phyloP scores from a whole-genome alignment of 805 yeast genomes.

The Candida methanosorbosa region DNA sequence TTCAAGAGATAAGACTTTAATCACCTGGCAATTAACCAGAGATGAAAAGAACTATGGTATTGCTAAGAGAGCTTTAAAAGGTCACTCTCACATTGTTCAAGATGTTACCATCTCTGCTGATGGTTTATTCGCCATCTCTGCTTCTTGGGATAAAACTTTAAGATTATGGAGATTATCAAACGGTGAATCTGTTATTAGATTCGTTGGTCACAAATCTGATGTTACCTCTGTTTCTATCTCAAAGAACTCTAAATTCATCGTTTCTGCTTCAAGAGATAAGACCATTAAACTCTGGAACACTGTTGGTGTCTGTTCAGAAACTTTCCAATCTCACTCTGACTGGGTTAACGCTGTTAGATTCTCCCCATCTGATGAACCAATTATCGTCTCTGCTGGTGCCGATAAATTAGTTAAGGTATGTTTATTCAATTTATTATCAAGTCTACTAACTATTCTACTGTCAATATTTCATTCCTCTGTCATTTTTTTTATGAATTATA shows the following conservation, averaged over 20 bases:
- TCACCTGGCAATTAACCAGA: conserved; percentile 95
- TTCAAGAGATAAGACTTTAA: conserved; percentile 97
- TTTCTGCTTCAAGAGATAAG: conserved; percentile 98
- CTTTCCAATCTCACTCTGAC: conserved; percentile 94
- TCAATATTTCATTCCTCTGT: background rate
- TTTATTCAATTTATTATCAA: conserved; percentile 21
- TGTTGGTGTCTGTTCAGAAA: conserved; percentile 92
- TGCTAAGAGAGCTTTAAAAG: conserved; percentile 93
- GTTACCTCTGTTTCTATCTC: conserved; percentile 96
- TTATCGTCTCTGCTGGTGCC: conserved; percentile 94
- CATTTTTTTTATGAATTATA: background rate
- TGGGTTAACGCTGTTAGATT: conserved; percentile 98
- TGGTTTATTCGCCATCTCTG: conserved; percentile 96
- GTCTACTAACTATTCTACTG: background rate
- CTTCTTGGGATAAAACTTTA: conserved; percentile 99
- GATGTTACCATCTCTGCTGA: conserved; percentile 97
- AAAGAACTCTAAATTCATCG: conserved; percentile 94
- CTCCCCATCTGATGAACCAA: conserved; percentile 56
- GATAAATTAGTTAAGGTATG: conserved; percentile 99
- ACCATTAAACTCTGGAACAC: conserved; percentile 99
- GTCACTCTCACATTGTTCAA: conserved; percentile 99
- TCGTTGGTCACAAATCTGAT: conserved; percentile 97
- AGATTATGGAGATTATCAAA: conserved; percentile 96
- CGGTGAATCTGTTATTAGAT: conserved; percentile 91
- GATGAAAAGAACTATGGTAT: conserved; percentile 97